Evolutionary conservation across 2,329 filamentous ascomycete genomes (phyloP), one percentile per base, ranked within the genome.

Genomic region (Fonsecaea pedrosoi): DNA sequence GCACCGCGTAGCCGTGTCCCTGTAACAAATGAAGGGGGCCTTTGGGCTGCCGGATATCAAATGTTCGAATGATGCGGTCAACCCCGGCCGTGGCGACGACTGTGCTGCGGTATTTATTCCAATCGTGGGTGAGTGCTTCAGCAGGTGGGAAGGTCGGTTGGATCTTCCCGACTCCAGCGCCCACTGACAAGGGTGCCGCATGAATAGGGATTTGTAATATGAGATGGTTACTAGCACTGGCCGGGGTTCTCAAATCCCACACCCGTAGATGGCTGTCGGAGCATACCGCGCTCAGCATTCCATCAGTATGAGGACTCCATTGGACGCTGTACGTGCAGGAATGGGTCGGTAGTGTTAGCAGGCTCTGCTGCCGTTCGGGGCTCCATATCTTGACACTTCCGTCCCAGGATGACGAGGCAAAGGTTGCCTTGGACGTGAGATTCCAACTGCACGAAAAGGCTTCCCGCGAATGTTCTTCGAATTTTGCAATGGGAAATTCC

Each of bases 351-450:
- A 99, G 85, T 2, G 95, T 99, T 64, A 90, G 86, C 65, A 99
- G 82, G 37, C 92, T 94, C 62, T 89, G 84, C 60, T 73, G 71
- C 45, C 91, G 85, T 57, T 90, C 89, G 0, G 95, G 95, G 13
- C 92, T 92, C 94, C 94, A 99, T 74, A 99, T 89, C 81, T 97
- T 97, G 73, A 98, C 88, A 1, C 92, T 96, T 58, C 95, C 95
- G 75, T 99, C 95, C 95, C 95, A 99, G 5, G 92, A 96, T 71
- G 90, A 93, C 0, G 92, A 96, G 35, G 93, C 86, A 76, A 99
- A 98, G 0, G 88, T 92, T 74, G 95, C 91, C 77, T 99, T 99
- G 35, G 91, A 87, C 4, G 96, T 87, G 21, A 96, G 87, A 74
- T 94, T 97, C 94, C 94, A 99, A 75, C 90, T 87, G 3, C 97